Conservation (phyloP, 2,329 filamentous ascomycete genomes). For the Penicillium freii region DNA sequence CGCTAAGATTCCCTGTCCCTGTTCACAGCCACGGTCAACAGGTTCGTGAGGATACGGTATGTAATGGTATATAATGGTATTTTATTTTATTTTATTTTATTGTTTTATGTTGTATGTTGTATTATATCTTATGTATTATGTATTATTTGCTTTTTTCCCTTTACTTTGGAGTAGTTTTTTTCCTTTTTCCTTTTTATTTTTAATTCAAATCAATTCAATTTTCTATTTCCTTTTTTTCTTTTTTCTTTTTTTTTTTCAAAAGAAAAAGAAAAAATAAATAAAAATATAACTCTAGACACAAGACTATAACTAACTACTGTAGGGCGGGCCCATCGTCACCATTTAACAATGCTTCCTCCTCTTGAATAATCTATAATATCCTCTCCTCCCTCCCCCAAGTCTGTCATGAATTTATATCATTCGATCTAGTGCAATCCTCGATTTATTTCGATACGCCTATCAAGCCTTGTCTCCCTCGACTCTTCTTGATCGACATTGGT, state of each 20-base stretch:
- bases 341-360: constrained; percentile 3
- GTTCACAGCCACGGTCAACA: constrained; percentile 10
- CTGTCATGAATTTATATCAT: constrained; percentile 6
- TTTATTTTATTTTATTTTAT: background rate
- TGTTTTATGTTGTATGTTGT: background rate
- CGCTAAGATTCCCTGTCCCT: constrained; percentile 15
- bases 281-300: constrained; percentile 10
- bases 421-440: background rate
- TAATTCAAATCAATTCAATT: constrained; percentile 1
- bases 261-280: background rate
- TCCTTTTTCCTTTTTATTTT: background rate
- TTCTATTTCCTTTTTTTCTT: background rate
- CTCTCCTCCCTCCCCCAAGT: constrained; percentile 6
- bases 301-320: constrained; percentile 15
- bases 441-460: background rate
- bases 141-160: constrained; percentile 9
- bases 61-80: background rate
- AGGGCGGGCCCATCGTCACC: constrained; percentile 11
- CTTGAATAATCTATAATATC: constrained; percentile 21
- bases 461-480: background rate
- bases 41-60: constrained; percentile 12
- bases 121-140: background rate
- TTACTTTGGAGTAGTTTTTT: background rate
- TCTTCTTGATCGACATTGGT: background rate
- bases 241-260: background rate